Evolutionary conservation across 345 rosid species (phyloP).

Genomic region (Populus ilicifolia): DNA sequence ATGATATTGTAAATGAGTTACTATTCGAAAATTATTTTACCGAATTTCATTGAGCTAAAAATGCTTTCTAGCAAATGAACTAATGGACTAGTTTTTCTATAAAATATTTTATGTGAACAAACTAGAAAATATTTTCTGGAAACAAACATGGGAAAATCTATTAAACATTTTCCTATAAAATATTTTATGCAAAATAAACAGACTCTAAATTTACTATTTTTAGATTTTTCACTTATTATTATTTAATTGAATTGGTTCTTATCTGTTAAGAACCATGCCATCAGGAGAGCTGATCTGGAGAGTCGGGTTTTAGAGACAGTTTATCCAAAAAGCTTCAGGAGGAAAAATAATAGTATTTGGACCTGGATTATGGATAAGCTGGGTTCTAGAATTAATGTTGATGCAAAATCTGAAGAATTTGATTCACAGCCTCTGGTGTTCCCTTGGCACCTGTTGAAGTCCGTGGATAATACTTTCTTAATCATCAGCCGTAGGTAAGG

Average conservation of each 20-base stretch:
- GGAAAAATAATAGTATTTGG: conserved; percentile 52
- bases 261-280: conserved; percentile 71
- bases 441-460: conserved; percentile 89
- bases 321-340: conserved; percentile 50
- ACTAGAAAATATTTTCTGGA: too few relatives aligned
- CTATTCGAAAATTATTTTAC: too few relatives aligned
- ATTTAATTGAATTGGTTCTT: conserved; percentile 9
- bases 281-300: conserved; percentile 79
- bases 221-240: neutral
- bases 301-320: conserved; percentile 82
- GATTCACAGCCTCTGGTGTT: conserved; percentile 44
- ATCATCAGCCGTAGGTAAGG: conserved; percentile 61
- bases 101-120: too few relatives aligned
- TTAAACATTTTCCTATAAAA: too few relatives aligned
- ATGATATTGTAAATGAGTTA: too few relatives aligned
- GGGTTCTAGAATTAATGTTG: conserved; percentile 46
- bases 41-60: too few relatives aligned
- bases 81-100: too few relatives aligned
- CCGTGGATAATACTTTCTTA: conserved; percentile 40
- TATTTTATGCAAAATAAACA: too few relatives aligned
- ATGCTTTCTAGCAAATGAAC: too few relatives aligned
- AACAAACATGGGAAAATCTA: too few relatives aligned
- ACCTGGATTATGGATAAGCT: conserved; percentile 59
- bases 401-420: conserved; percentile 42
- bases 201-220: neutral